Conservation (phyloP, 2,329 filamentous ascomycete species). For the Pleurostoma richardsiae region DNA sequence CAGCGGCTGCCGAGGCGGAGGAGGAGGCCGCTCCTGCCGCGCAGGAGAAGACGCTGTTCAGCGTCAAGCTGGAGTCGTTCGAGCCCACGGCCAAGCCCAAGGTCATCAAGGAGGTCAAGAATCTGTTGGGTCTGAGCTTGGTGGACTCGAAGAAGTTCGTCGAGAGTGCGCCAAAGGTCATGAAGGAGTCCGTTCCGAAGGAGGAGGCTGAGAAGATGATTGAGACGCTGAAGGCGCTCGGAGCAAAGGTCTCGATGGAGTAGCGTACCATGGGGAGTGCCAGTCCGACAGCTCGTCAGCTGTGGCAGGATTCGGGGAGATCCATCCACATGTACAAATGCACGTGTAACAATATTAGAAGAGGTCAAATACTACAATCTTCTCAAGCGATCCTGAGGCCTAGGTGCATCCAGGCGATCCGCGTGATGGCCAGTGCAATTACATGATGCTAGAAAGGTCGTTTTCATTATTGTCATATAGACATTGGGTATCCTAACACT, state of each 20-base stretch:
- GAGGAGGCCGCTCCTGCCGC: constrained; percentile 84
- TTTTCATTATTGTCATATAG: too few species aligned
- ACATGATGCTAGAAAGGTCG: too few species aligned
- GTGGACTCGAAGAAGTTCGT: constrained; percentile 99
- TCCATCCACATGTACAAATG: constrained; percentile 19
- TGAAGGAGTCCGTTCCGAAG: constrained; percentile 99
- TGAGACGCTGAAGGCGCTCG: constrained; percentile 86
- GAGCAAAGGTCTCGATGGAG: constrained; percentile 87
- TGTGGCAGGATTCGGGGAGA: neutral
- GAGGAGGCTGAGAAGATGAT: constrained; percentile 99
- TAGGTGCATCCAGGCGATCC: too few species aligned
- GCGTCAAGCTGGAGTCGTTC: constrained; percentile 86
- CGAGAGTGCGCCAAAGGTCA: constrained; percentile 92
- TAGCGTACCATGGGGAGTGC: constrained; percentile 37
- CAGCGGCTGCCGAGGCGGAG: constrained; percentile 69
- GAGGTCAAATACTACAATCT: constrained; percentile 8
- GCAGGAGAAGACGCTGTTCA: constrained; percentile 97
- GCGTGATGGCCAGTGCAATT: too few species aligned
- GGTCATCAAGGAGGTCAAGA: constrained; percentile 99
- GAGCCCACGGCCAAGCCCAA: constrained; percentile 91
- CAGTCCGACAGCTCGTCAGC: neutral
- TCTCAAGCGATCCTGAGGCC: neutral
- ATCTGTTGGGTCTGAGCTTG: constrained; percentile 86
- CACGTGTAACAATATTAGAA: constrained; percentile 24
- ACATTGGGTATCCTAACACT: too few species aligned